Evolutionary conservation across 257 asterid species (phyloP), one percentile per base, ranked within the genome.

Genomic region (Solanum piurae): DNA sequence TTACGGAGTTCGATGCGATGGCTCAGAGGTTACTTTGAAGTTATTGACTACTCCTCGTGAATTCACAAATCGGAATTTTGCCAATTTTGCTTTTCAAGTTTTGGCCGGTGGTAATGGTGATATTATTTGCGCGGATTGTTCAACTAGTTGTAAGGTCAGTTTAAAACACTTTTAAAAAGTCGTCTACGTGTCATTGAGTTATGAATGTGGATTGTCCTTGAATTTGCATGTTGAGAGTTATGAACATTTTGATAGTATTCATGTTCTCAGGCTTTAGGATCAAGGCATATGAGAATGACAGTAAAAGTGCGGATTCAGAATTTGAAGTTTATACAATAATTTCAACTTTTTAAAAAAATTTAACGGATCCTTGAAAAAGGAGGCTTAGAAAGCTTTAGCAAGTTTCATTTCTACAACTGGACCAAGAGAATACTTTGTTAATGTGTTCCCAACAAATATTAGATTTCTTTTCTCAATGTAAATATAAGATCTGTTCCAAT

Each of bases 101-200:
- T 38, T 91, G 86, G 89, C 88, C 83, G 91, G 89, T 86, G 91
- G 87, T 89, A 89, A 91, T 74, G 94, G 89, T 66, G 74, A 83
- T 90, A 83, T 89, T 90, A 83, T 89, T 84, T 96, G 98, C 89
- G 77, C 55, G 21, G 85, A 88, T 37, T 94, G 98, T 79, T 83
- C 93, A 91, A 91, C 96, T 79, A 87, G 27, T 92, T 96, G 99
- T 94, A 95, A 95, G 98, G 99, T 96, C 84, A 75, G 90, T 86
- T 75, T 89, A 87, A 87, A 16, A 80, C 11, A 16, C 37, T 46
- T 13, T 64, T 55, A 20, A 23, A 75, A 6, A 11, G 83, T 38
- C 1, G 52, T 23, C 29, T 74, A 11, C 23, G 49, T 40, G 36
- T n/a, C 20, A 76, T 76, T 12, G 33, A 74, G 20, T 21, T 74